A percentile compares a stretch with the other conserved stretches of the same genome.
These are phyloP conservation scores for Dipteronia dyeriana DNA, from an alignment of 345 rosid species.

Conservation along the genomic window DNA sequence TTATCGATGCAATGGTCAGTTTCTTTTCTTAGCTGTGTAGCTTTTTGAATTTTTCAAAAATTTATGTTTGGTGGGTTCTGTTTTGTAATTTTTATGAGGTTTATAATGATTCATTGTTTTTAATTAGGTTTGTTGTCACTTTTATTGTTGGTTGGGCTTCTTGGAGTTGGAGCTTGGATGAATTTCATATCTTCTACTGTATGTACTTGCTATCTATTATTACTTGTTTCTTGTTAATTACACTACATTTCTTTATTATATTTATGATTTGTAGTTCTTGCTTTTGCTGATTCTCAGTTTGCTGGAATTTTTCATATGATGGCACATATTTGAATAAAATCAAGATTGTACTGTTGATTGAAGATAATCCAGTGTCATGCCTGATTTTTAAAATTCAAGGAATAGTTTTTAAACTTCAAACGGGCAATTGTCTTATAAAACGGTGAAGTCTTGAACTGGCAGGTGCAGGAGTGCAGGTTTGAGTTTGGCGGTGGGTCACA, in stretches of 20 bases:
- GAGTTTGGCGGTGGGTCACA: not conserved
- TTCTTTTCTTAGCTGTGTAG: not conserved
- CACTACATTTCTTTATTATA: too few relatives aligned
- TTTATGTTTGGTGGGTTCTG: not conserved
- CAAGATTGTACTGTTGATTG: not conserved
- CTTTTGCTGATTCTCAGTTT: not conserved
- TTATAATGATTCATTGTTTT: not conserved
- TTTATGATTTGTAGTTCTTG: not conserved
- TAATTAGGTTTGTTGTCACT: constrained; percentile 59
- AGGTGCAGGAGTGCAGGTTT: not conserved
- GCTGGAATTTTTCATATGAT: not conserved
- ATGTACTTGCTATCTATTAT: constrained; percentile 18
- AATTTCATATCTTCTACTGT: constrained; percentile 62
- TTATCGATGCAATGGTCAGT: constrained; percentile 77
- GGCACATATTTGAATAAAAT: not conserved
- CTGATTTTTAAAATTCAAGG: not conserved
- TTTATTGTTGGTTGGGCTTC: constrained; percentile 52
- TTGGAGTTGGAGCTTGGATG: constrained; percentile 57
- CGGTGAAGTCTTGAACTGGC: not conserved
- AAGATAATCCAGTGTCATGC: not conserved
- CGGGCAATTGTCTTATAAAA: not conserved
- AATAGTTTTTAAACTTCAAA: not conserved
- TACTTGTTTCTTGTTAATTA: not conserved
- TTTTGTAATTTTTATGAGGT: too few relatives aligned
- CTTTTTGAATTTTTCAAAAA: not conserved